A percentile compares a stretch with the other conserved stretches of the same genome.
phyloP scores from a whole-genome alignment of 495 filamentous ascomycete species.

The Hyaloscypha hepaticicola region DNA sequence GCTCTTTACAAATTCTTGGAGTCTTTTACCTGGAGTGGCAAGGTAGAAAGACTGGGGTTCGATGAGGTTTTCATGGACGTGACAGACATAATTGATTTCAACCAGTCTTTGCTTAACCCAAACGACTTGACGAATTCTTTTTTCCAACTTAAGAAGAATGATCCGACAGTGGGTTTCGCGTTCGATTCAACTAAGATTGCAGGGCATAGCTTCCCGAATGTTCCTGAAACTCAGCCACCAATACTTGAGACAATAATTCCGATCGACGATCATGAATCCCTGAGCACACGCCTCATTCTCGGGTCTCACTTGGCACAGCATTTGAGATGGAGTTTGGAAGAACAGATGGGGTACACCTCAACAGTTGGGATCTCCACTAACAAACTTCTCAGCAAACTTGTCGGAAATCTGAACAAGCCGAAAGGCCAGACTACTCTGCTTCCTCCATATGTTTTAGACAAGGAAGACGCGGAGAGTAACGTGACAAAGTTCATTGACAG shows the following conservation, averaged over 20 bases:
- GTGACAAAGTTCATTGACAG: slow-evolving; percentile 68
- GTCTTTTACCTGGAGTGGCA: slow-evolving; percentile 68
- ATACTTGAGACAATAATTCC: slow-evolving; percentile 9
- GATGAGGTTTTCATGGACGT: slow-evolving; percentile 80
- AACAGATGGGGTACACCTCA: slow-evolving; percentile 78
- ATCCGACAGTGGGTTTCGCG: slow-evolving; percentile 76
- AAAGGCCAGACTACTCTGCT: slow-evolving; percentile 81
- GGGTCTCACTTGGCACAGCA: slow-evolving; percentile 74
- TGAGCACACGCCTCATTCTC: slow-evolving; percentile 58
- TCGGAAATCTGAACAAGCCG: slow-evolving; percentile 82
- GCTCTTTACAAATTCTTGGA: slow-evolving; percentile 69
- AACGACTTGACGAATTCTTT: slow-evolving; percentile 66
- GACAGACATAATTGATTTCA: slow-evolving; percentile 82
- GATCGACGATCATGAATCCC: slow-evolving; percentile 21
- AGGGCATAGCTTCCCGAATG: slow-evolving; percentile 55
- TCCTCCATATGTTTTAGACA: slow-evolving; percentile 50
- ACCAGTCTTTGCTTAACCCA: slow-evolving; percentile 65
- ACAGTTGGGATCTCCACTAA: slow-evolving; percentile 86
- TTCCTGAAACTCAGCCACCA: slow-evolving; percentile 16
- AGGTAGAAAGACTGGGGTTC: slow-evolving; percentile 77
- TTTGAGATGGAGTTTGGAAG: slow-evolving; percentile 68
- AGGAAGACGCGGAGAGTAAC: slow-evolving; percentile 41
- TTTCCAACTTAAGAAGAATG: slow-evolving; percentile 71
- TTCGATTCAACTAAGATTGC: slow-evolving; percentile 67
- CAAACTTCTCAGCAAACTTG: slow-evolving; percentile 82